Evolutionary conservation across 495 filamentous ascomycete genomes (phyloP), one percentile per base, ranked within the genome.

Genomic region (Platismatia glauca): DNA sequence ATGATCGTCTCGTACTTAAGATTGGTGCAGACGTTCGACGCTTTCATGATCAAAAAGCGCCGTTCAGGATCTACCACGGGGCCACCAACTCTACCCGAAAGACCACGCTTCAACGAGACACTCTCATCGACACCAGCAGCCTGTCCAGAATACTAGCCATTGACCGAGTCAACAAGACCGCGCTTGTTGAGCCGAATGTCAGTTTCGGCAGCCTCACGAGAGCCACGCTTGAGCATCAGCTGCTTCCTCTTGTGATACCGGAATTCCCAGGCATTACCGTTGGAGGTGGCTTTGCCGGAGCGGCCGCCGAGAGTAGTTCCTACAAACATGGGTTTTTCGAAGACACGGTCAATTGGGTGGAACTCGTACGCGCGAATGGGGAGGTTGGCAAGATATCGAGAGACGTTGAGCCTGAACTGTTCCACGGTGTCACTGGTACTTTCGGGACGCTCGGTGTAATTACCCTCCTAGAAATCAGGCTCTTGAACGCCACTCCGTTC

Each of bases 21-120:
- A 57, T 57, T n/a, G 55, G 20, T 27, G 27, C 46, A 20, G 4
- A 38, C 1, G 46, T 55, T 18, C 16, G 27, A 29, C 34, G n/a
- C 31, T 37, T 61, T 33, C 15, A 61, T 22, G 33, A 33, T 12
- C 44, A 84, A 62, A 80, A 84, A n/a, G 38, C 15, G 9, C 24
- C 39, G 15, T 92, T 88, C 75, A 83, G 87, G 61, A 89, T 92
- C 73, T 83, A 77, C 73, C 89, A 92, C 76, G 88, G 88, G 61
- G 83, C 82, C 0, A 90, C 88, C 41, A 90, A 90, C 75, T 84
- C 77, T 70, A 91, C 87, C 35, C 84, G 86, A 4, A 78, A 75
- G 11, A 71, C 73, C 4, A 59, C 66, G 34, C 71, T 74, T 44
- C 70, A 71, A 34, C 69, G 69, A 16, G 72, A 78, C 60, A 75